Evolutionary conservation across 2,329 filamentous ascomycete genomes (phyloP), one percentile per base, ranked within the genome.

Genomic region (Phoma sp.): DNA sequence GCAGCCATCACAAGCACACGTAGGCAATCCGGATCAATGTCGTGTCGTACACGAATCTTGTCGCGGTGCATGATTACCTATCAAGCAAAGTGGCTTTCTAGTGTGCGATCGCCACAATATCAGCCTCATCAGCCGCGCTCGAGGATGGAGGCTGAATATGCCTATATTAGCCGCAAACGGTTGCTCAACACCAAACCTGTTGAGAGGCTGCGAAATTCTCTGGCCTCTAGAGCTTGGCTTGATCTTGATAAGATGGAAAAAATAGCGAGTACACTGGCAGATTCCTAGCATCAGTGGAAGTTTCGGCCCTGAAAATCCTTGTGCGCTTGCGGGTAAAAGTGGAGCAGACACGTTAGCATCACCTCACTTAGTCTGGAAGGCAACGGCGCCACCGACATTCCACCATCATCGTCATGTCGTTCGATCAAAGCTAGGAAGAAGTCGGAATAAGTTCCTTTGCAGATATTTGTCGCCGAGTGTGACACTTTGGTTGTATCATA

Each of bases 241-340:
- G 36, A 55, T 46, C 37, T 39, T 17, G 43, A 38, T 17, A 46
- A 43, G 43, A 41, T 55, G 32, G 37, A 35, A 46, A 46, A 51
- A 35, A 29, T 29, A 27, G 43, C 31, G 31, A 47, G 43, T 27
- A 15, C 32, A 37, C 43, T 43, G 43, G 43, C 25, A 31, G 13
- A 13, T 43, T 31, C 43, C 41, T 29, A 55, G 52, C 36, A 24
- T 29, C 35, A 36, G 37, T 50, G 29, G 40, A 50, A 50, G 41
- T 47, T 51, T 53, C 54, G 54, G 64, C 50, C 61, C 63, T 64
- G 62, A 58, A 67, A 67, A 67, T 64, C 65, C 61, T 61, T 57
- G 52, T 53, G 52, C 55, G 43, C 55, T 58, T 58, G 50, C 61
- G 65, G 65, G 44, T 68, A 67, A 67, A 37, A 65, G 61, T 67